Evolutionary conservation across 2,329 filamentous ascomycete genomes (phyloP).

Genomic region (Endoconidiophora polonica): DNA sequence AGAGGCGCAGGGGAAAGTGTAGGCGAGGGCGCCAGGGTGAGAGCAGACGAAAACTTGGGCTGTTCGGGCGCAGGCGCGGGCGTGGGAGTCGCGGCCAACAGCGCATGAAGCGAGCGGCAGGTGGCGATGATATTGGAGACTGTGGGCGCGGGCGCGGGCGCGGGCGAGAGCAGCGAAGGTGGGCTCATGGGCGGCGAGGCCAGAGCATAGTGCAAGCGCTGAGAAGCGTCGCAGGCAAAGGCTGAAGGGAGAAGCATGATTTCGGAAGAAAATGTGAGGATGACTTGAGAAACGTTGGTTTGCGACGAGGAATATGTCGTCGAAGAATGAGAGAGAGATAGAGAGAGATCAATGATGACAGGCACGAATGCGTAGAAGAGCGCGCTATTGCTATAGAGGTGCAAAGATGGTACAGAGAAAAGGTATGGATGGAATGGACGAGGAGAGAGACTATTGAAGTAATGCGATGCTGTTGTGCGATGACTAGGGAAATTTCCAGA

Average conservation of each 20-base stretch:
- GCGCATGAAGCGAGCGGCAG: slow-evolving; percentile 44
- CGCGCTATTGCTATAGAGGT: too few relatives aligned
- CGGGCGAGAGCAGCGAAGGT: slow-evolving; percentile 17
- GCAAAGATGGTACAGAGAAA: background rate
- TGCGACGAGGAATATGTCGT: background rate
- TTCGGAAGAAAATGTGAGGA: slow-evolving; percentile 2
- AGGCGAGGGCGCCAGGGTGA: slow-evolving; percentile 2
- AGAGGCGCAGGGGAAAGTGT: slow-evolving; percentile 1
- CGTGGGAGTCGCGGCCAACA: slow-evolving; percentile 28
- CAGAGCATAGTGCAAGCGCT: slow-evolving; percentile 31
- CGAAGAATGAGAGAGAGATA: background rate
- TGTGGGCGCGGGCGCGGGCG: slow-evolving; percentile 17
- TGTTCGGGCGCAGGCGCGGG: slow-evolving; percentile 11
- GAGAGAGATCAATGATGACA: too few relatives aligned
- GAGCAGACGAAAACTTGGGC: background rate
- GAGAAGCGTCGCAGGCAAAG: slow-evolving; percentile 39
- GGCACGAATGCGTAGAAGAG: too few relatives aligned
- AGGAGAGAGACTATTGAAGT: slow-evolving; percentile 7
- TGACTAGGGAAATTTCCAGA: slow-evolving; percentile 4
- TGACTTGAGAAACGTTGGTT: background rate
- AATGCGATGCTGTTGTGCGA: background rate
- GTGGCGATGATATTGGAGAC: slow-evolving; percentile 38
- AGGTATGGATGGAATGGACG: background rate
- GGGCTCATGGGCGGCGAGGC: slow-evolving; percentile 44
- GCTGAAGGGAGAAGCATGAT: slow-evolving; percentile 44